Conservation (phyloP, 2,329 filamentous ascomycete species). For the Fonsecaea multimorphosa region DNA sequence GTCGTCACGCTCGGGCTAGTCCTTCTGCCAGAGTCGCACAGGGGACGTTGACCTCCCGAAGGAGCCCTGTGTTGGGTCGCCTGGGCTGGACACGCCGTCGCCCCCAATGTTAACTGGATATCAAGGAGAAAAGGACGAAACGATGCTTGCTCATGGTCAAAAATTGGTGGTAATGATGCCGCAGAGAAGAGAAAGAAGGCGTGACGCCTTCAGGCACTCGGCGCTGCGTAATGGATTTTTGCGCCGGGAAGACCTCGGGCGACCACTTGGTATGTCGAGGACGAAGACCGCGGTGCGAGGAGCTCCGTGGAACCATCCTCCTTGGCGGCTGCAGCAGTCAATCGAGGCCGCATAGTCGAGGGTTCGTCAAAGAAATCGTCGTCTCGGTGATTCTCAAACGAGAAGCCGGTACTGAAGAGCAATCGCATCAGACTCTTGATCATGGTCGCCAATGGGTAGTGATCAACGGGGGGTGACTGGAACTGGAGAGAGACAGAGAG, state of each 20-base stretch:
- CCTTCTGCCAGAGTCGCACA: background rate
- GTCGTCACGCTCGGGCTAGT: background rate
- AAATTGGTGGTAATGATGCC: background rate
- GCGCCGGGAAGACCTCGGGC: slow-evolving; percentile 22
- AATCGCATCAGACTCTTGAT: slow-evolving; percentile 29
- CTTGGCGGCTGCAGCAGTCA: slow-evolving; percentile 32
- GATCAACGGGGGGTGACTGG: background rate
- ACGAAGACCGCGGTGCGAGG: background rate
- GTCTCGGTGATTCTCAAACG: slow-evolving; percentile 18
- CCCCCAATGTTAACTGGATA: background rate
- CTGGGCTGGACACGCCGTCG: background rate
- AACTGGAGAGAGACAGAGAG: background rate
- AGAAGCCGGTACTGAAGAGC: slow-evolving; percentile 28
- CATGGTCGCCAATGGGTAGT: slow-evolving; percentile 17
- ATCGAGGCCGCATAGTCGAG: slow-evolving; percentile 32
- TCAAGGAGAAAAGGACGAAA: background rate
- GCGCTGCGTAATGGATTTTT: slow-evolving; percentile 34
- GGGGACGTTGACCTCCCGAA: background rate
- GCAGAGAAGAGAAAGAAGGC: background rate
- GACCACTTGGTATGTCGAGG: slow-evolving; percentile 26
- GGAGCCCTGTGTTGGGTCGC: background rate
- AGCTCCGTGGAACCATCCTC: slow-evolving; percentile 17
- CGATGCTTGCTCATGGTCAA: background rate
- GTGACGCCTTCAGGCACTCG: slow-evolving; percentile 27
- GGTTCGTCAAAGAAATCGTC: slow-evolving; percentile 37